Percentiles rank a stretch among this genome's conserved stretches.
These are phyloP conservation scores for Lactarius hatsudake DNA, from an alignment of 768 basidiomycete species.

Conservation along the genomic window DNA sequence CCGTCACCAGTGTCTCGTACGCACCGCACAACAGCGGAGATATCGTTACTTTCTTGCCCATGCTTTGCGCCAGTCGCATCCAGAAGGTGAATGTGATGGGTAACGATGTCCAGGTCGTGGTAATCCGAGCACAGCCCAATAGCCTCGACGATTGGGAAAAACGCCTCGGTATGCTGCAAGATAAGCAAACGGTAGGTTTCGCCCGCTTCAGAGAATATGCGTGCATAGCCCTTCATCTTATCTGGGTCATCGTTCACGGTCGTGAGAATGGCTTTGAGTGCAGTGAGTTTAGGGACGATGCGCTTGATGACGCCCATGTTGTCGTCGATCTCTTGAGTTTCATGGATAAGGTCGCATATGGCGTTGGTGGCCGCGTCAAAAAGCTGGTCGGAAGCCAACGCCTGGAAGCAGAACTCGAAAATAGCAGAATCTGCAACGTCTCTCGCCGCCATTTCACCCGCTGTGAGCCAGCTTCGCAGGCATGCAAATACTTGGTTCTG, in stretches of 20 bases:
- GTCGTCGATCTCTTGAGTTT: conserved; percentile 96
- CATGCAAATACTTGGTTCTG: conserved; percentile 83
- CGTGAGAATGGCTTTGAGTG: conserved; percentile 59
- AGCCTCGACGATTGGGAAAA: conserved; percentile 93
- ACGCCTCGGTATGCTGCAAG: conserved; percentile 84
- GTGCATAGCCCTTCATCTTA: conserved; percentile 82
- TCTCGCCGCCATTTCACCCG: conserved; percentile 73
- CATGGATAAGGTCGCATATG: conserved; percentile 93
- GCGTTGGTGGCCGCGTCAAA: conserved; percentile 93
- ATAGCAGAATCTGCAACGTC: conserved; percentile 74
- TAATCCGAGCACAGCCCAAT: conserved; percentile 92
- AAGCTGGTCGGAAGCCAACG: conserved; percentile 77
- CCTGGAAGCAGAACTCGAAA: conserved; percentile 79
- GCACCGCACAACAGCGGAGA: conserved; percentile 78
- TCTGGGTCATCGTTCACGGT: conserved; percentile 76
- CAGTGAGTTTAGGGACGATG: conserved; percentile 84
- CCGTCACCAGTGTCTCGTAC: conserved; percentile 77
- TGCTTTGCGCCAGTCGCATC: conserved; percentile 91
- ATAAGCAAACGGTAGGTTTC: conserved; percentile 91
- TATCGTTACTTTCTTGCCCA: conserved; percentile 72
- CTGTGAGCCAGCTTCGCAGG: conserved; percentile 81
- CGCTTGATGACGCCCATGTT: conserved; percentile 86
- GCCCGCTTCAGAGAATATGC: conserved; percentile 95
- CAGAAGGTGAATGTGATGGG: conserved; percentile 98
- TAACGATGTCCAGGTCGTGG: conserved; percentile 92